phyloP scores from a whole-genome alignment of 1,284 basidiomycete genomes.

The Melanopsichium pennsylvanicum region DNA sequence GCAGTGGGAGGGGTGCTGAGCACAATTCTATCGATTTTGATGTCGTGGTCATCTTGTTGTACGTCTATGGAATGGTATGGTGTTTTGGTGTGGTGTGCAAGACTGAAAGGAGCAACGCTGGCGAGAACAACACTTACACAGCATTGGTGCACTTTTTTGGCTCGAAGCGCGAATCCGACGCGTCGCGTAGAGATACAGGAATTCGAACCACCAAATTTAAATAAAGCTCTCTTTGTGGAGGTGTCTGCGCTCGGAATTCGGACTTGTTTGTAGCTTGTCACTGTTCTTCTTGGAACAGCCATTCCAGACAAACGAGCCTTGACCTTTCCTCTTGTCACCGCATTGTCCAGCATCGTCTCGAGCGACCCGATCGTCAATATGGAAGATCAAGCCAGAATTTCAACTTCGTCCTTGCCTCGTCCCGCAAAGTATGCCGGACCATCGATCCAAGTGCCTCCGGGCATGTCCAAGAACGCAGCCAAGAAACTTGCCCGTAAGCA shows the following conservation, averaged over 20 bases:
- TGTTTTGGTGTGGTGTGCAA: not conserved
- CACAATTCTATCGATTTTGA: constrained; percentile 28
- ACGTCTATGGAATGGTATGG: not conserved
- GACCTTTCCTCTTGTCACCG: not conserved
- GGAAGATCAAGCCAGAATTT: not conserved
- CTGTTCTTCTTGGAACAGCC: constrained; percentile 6
- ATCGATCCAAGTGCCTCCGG: constrained; percentile 23
- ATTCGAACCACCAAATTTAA: constrained; percentile 6
- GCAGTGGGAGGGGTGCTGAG: constrained; percentile 22
- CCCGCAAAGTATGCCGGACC: constrained; percentile 17
- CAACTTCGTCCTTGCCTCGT: not conserved
- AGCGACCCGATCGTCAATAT: not conserved
- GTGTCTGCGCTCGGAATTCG: constrained; percentile 13
- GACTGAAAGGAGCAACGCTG: not conserved
- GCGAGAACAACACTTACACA: constrained; percentile 37
- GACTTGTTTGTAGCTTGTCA: not conserved
- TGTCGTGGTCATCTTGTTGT: constrained; percentile 2
- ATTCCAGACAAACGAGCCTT: too few species aligned
- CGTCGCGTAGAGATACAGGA: constrained; percentile 34
- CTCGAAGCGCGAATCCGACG: constrained; percentile 17
- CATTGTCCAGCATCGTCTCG: too few species aligned
- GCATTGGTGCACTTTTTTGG: not conserved
- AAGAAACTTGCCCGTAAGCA: constrained; percentile 79
- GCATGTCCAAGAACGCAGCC: constrained; percentile 77
- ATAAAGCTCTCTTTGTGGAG: constrained; percentile 11